Percentiles rank a stretch among this genome's conserved stretches.
Evolutionary conservation across 495 filamentous ascomycete species (phyloP).

Genomic region (Peziza echinospora): DNA sequence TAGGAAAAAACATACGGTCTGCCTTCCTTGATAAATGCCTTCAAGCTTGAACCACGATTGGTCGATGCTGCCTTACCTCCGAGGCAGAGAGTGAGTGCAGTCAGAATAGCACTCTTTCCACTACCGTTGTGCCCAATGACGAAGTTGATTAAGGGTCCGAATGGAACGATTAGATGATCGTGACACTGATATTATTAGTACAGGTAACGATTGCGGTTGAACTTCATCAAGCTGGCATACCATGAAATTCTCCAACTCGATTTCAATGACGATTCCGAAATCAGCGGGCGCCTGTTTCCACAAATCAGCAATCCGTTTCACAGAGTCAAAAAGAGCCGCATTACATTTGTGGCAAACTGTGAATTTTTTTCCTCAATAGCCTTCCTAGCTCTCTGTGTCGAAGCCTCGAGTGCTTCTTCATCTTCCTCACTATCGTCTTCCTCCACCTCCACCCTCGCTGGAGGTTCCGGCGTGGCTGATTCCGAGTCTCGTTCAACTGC

Average conservation of each 20-base stretch:
- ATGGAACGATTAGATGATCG: conserved; percentile 46
- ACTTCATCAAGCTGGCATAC: conserved; percentile 1
- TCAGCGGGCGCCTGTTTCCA: conserved; percentile 11
- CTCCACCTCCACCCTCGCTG: neutral
- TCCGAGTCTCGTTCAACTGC: conserved; percentile 34
- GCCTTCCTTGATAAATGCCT: conserved; percentile 82
- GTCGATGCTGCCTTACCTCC: conserved; percentile 87
- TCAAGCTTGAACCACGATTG: conserved; percentile 82
- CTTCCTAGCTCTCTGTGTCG: conserved; percentile 11
- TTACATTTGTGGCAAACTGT: conserved; percentile 9
- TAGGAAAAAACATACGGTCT: conserved; percentile 48
- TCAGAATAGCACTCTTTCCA: conserved; percentile 95
- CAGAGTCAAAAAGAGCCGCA: too few species aligned
- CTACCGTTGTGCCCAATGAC: conserved; percentile 95
- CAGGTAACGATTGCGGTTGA: neutral
- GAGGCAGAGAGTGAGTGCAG: conserved; percentile 78
- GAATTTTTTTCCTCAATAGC: conserved; percentile 13
- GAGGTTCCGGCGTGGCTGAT: conserved; percentile 21
- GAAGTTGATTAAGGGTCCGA: conserved; percentile 91
- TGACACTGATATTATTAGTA: conserved; percentile 38
- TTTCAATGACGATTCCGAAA: conserved; percentile 11
- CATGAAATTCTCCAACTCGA: conserved; percentile 21
- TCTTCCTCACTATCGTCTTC: conserved; percentile 4
- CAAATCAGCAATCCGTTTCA: neutral
- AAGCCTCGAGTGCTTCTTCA: conserved; percentile 11